phyloP scores from a whole-genome alignment of 2,329 filamentous ascomycete genomes.

The Elsinoe ampelina region DNA sequence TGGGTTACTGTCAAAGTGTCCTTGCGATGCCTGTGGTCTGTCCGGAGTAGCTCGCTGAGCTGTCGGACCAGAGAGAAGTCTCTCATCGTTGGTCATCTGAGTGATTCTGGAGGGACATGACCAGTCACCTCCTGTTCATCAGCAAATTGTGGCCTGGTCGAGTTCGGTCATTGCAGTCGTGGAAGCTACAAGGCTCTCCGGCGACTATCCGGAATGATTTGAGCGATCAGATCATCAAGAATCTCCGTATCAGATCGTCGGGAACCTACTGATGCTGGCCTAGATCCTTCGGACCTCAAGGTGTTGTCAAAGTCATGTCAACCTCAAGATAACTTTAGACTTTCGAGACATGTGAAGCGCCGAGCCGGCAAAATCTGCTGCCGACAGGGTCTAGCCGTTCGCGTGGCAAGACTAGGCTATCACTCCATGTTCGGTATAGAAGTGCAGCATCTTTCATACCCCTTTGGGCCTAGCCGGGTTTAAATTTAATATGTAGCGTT shows the following conservation, averaged over 20 bases:
- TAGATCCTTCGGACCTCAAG: background rate
- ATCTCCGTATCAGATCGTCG: background rate
- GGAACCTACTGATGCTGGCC: background rate
- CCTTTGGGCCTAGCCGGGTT: no score
- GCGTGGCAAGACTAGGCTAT: no score
- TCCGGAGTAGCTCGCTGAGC: background rate
- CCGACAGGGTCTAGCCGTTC: no score
- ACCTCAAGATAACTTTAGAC: background rate
- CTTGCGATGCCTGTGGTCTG: background rate
- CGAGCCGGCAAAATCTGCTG: background rate
- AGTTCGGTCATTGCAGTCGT: conserved; percentile 2
- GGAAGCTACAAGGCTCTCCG: background rate
- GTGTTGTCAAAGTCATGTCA: background rate
- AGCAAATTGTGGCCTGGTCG: background rate
- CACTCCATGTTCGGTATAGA: no score
- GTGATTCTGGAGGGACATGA: background rate
- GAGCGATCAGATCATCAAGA: no score
- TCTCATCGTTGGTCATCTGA: conserved; percentile 11
- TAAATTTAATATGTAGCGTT: no score
- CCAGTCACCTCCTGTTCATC: background rate
- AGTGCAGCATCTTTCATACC: no score
- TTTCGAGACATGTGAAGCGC: background rate
- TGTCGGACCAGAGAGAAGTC: background rate
- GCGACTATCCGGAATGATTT: no score
- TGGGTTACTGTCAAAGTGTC: background rate